phyloP scores from a whole-genome alignment of 768 basidiomycete genomes.

The Inosperma sp. region DNA sequence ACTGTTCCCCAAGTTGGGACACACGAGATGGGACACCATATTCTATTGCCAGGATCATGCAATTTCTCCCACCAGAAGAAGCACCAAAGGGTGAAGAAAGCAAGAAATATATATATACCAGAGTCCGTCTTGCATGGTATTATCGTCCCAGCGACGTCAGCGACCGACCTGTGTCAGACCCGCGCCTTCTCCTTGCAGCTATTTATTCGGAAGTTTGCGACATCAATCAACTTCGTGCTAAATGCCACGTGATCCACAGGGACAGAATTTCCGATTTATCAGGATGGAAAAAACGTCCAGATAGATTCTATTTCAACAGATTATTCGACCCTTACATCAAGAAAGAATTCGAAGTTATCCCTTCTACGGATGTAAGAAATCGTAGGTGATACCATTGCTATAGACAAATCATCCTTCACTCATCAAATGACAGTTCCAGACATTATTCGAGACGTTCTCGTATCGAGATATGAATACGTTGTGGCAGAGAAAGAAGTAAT shows the following conservation, averaged over 20 bases:
- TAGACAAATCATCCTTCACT: slow-evolving; percentile 20
- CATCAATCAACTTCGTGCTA: slow-evolving; percentile 86
- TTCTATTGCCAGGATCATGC: slow-evolving; percentile 94
- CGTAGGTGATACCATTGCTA: slow-evolving; percentile 48
- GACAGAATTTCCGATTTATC: slow-evolving; percentile 93
- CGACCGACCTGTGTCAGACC: slow-evolving; percentile 86
- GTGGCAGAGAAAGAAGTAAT: slow-evolving; percentile 93
- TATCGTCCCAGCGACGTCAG: slow-evolving; percentile 96
- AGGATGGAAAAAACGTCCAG: slow-evolving; percentile 90
- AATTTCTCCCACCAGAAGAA: slow-evolving; percentile 82
- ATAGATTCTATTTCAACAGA: slow-evolving; percentile 94
- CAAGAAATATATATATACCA: slow-evolving; percentile 66
- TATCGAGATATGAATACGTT: slow-evolving; percentile 87
- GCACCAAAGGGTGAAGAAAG: slow-evolving; percentile 60
- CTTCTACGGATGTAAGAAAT: slow-evolving; percentile 81
- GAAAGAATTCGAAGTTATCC: slow-evolving; percentile 95
- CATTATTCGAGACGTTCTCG: slow-evolving; percentile 71
- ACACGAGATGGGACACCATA: slow-evolving; percentile 93
- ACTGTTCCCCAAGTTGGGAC: slow-evolving; percentile 91
- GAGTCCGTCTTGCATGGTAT: slow-evolving; percentile 92
- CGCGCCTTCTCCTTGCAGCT: slow-evolving; percentile 86
- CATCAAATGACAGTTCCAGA: slow-evolving; percentile 59
- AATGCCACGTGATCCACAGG: slow-evolving; percentile 91
- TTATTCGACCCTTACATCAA: slow-evolving; percentile 98
- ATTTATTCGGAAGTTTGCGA: slow-evolving; percentile 97